Evolutionary conservation across 2,329 filamentous ascomycete genomes (phyloP).

Genomic region (Fragosphaeria purpurea): DNA sequence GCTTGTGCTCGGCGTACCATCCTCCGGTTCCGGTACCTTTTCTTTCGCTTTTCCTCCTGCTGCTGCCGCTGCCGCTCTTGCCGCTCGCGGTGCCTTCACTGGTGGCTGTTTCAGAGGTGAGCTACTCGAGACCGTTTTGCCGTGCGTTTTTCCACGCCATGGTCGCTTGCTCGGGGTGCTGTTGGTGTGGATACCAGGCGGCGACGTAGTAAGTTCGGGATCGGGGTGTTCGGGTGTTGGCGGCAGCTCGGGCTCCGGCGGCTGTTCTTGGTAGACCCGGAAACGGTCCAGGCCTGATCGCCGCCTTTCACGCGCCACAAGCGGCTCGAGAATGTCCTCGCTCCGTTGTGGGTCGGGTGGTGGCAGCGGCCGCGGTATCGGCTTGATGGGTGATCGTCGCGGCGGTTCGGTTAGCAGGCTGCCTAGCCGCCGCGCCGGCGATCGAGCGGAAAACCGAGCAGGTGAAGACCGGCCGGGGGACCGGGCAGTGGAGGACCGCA

Average conservation of each 20-base stretch:
- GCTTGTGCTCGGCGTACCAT: background rate
- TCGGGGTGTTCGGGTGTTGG: slow-evolving; percentile 45
- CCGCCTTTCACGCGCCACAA: slow-evolving; percentile 26
- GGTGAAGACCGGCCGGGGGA: no score
- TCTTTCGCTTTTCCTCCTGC: background rate
- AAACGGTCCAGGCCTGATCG: slow-evolving; percentile 27
- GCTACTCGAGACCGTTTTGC: slow-evolving; percentile 25
- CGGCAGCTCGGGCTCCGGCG: slow-evolving; percentile 55
- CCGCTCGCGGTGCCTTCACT: background rate
- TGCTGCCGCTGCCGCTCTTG: background rate
- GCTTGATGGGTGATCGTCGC: slow-evolving; percentile 30
- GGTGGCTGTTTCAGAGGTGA: slow-evolving; percentile 41
- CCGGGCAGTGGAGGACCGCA: background rate
- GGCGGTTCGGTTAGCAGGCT: slow-evolving; percentile 27
- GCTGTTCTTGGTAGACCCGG: slow-evolving; percentile 18
- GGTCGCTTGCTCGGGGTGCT: slow-evolving; percentile 41
- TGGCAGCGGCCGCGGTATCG: slow-evolving; percentile 36
- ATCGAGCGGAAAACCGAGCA: background rate
- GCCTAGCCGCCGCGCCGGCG: slow-evolving; percentile 16
- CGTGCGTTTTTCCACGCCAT: slow-evolving; percentile 27
- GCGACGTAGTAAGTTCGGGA: slow-evolving; percentile 43
- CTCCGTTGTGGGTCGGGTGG: slow-evolving; percentile 32
- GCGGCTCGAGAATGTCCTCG: slow-evolving; percentile 33
- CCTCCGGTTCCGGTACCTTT: background rate
- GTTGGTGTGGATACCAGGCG: slow-evolving; percentile 45